Conservation (phyloP, 352 stramenopile species). For the Detonula confervacea region DNA sequence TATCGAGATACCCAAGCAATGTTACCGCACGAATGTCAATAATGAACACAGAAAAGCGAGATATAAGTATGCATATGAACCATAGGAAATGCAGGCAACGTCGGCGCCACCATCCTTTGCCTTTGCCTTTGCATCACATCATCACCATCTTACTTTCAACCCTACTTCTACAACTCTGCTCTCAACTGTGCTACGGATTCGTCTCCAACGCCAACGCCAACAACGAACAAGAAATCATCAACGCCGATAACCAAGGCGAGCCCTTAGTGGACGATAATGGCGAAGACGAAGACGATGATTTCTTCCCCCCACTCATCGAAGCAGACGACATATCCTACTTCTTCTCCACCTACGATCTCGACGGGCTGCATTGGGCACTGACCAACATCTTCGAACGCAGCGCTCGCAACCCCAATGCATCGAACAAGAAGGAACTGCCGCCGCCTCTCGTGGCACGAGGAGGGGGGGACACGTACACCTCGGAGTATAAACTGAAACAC, state of each 20-base stretch:
- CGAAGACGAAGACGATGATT: slow-evolving; percentile 29
- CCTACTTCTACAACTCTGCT: background rate
- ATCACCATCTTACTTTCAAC: background rate
- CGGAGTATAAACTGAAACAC: slow-evolving; percentile 64
- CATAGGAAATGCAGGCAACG: too few species aligned
- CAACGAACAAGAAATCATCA: background rate
- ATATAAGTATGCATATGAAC: too few species aligned
- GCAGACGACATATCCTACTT: slow-evolving; percentile 63
- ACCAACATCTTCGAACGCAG: slow-evolving; percentile 56
- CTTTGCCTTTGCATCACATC: too few species aligned
- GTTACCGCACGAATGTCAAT: too few species aligned
- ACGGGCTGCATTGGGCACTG: slow-evolving; percentile 62
- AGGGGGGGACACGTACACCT: slow-evolving; percentile 64
- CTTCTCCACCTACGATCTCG: slow-evolving; percentile 66
- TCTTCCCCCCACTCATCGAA: slow-evolving; percentile 60
- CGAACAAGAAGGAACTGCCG: slow-evolving; percentile 11
- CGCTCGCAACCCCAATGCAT: slow-evolving; percentile 34
- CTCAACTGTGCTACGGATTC: background rate
- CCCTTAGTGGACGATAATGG: background rate
- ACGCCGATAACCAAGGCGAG: background rate
- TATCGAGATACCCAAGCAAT: too few species aligned
- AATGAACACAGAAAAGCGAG: too few species aligned
- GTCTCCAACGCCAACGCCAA: background rate
- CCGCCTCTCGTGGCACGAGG: slow-evolving; percentile 47
- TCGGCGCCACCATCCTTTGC: too few species aligned